Percentiles rank a stretch among this genome's conserved stretches.
These are phyloP conservation scores for Fusarium sp. DNA, from an alignment of 2,329 filamentous ascomycete genomes.

Conservation along the genomic window DNA sequence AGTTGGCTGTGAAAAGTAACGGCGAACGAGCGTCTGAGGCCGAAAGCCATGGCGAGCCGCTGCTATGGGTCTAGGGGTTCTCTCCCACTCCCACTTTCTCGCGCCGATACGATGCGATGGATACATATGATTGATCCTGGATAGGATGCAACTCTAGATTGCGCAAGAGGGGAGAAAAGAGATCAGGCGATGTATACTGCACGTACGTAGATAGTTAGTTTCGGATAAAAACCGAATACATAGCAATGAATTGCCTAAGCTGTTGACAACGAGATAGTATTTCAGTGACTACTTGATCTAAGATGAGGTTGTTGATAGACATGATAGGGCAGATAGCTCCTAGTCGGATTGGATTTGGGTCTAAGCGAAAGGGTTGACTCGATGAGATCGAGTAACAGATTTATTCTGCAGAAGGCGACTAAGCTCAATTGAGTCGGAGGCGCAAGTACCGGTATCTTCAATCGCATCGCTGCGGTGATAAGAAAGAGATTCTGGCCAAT, in stretches of 20 bases:
- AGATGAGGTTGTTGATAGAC: conserved; percentile 14
- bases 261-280: conserved; percentile 18
- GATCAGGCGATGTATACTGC: background rate
- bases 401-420: conserved; percentile 28
- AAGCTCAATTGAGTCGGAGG: conserved; percentile 16
- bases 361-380: conserved; percentile 51
- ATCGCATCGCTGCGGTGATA: conserved; percentile 33
- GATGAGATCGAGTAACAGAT: conserved; percentile 58
- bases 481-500: conserved; percentile 34
- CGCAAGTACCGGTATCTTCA: conserved; percentile 37
- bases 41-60: background rate
- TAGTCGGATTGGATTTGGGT: conserved; percentile 10
- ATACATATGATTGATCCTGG: background rate
- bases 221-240: conserved; percentile 20
- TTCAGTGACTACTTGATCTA: conserved; percentile 17
- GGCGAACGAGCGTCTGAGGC: conserved; percentile 4
- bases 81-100: background rate
- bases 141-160: background rate
- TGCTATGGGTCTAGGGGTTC: background rate
- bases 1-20: background rate
- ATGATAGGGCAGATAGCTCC: conserved; percentile 32
- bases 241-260: background rate
- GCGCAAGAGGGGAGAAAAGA: background rate
- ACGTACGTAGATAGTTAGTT: background rate
- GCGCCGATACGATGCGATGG: background rate